Evolutionary conservation across 352 stramenopile genomes (phyloP).

Genomic region (Globisporangium camurandrum): DNA sequence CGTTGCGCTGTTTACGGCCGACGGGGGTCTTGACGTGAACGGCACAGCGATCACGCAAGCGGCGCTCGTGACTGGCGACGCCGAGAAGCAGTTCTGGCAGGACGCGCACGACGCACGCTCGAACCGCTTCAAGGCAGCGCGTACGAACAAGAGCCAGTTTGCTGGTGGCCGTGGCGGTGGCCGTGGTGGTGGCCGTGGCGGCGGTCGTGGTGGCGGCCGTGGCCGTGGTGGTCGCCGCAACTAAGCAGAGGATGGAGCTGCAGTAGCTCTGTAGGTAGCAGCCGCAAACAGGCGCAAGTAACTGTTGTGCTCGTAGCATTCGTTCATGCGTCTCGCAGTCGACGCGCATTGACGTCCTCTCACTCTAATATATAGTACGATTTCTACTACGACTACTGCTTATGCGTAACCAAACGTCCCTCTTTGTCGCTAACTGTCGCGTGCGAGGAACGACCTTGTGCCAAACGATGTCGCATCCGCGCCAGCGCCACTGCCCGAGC

Average conservation of each 20-base stretch:
- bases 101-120: constrained; percentile 58
- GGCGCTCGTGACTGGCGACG: constrained; percentile 54
- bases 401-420: not conserved
- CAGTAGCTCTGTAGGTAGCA: too few relatives aligned
- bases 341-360: too few relatives aligned
- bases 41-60: constrained; percentile 52
- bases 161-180: constrained; percentile 23
- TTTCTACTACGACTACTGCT: not conserved
- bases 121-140: constrained; percentile 75
- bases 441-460: constrained; percentile 39
- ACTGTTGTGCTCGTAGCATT: too few relatives aligned
- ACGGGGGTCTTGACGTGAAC: constrained; percentile 63
- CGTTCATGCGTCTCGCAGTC: too few relatives aligned
- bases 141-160: constrained; percentile 62
- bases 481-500: constrained; percentile 56
- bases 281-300: too few relatives aligned
- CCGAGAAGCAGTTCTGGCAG: constrained; percentile 84
- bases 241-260: constrained; percentile 7
- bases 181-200: constrained; percentile 27
- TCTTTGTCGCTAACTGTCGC: constrained; percentile 30
- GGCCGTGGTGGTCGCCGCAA: constrained; percentile 18
- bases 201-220: constrained; percentile 34
- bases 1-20: constrained; percentile 42
- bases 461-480: constrained; percentile 39
- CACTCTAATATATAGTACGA: constrained; percentile 12